phyloP scores from a whole-genome alignment of 495 filamentous ascomycete species.

The Daldinia grandis region DNA sequence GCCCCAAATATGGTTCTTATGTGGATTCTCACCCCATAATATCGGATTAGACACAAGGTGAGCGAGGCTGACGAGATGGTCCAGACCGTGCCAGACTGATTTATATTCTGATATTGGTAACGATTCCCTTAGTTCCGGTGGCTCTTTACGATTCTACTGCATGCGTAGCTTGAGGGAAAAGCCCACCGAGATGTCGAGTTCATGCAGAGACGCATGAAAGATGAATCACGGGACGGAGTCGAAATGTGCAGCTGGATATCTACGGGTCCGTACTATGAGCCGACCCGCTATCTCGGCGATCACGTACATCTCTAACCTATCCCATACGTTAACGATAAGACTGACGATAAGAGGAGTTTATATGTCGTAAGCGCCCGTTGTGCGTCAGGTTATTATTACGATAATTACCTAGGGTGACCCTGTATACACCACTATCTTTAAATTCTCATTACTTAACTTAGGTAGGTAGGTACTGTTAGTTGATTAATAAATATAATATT shows the following conservation, averaged over 20 bases:
- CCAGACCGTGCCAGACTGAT: slow-evolving; percentile 27
- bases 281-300: slow-evolving; percentile 12
- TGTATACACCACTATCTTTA: not conserved
- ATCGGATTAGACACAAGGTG: slow-evolving; percentile 11
- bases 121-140: slow-evolving; percentile 3
- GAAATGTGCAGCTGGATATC: slow-evolving; percentile 13
- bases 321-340: not conserved
- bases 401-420: not conserved
- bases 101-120: slow-evolving; percentile 5
- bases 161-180: not conserved
- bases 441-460: not conserved
- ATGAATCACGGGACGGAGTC: slow-evolving; percentile 36
- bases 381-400: not conserved
- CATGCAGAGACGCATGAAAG: slow-evolving; percentile 36
- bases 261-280: not conserved
- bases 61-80: slow-evolving; percentile 28
- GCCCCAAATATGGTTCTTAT: slow-evolving; percentile 20
- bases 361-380: slow-evolving; percentile 8
- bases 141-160: not conserved
- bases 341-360: slow-evolving; percentile 8
- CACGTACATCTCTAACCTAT: slow-evolving; percentile 16
- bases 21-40: slow-evolving; percentile 33
- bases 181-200: not conserved
- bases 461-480: too few species aligned
- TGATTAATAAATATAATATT: not conserved